Conservation (phyloP, 179 eudicot genomes). For the Heliamphora pulchella region DNA sequence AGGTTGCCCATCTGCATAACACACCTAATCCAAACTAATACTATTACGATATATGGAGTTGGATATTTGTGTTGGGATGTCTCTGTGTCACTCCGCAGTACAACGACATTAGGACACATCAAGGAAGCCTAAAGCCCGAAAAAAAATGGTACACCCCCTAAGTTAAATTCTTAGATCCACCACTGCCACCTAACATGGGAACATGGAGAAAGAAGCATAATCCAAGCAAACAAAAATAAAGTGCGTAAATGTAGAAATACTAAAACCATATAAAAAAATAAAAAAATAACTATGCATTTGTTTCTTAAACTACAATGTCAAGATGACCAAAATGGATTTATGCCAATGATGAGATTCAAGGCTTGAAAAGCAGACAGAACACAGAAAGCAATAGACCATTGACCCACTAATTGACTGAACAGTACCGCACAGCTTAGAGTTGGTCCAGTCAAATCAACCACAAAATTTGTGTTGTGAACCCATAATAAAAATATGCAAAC, state of each 20-base stretch:
- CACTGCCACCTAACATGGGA: neutral
- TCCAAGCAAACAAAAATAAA: too few relatives aligned
- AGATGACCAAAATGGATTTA: constrained; percentile 2
- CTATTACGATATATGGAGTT: too few relatives aligned
- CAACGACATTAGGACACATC: too few relatives aligned
- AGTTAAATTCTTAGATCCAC: too few relatives aligned
- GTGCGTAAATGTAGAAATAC: neutral
- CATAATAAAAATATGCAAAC: neutral
- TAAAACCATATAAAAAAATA: neutral
- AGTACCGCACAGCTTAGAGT: neutral
- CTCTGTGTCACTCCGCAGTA: too few relatives aligned
- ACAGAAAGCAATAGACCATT: neutral
- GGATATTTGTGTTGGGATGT: too few relatives aligned
- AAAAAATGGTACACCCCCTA: too few relatives aligned
- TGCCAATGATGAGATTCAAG: neutral
- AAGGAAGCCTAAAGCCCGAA: too few relatives aligned
- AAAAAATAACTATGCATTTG: neutral
- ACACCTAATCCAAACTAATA: too few relatives aligned
- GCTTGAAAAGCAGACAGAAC: constrained; percentile 1
- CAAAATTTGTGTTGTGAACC: neutral
- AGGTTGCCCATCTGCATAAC: too few relatives aligned
- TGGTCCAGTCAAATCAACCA: neutral
- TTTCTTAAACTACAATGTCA: neutral
- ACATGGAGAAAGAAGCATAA: neutral
- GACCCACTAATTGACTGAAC: neutral